Percentiles rank a stretch among this genome's conserved stretches.
Conservation (phyloP, 2,329 filamentous ascomycete species). For the Daldinia eschscholtzii region DNA sequence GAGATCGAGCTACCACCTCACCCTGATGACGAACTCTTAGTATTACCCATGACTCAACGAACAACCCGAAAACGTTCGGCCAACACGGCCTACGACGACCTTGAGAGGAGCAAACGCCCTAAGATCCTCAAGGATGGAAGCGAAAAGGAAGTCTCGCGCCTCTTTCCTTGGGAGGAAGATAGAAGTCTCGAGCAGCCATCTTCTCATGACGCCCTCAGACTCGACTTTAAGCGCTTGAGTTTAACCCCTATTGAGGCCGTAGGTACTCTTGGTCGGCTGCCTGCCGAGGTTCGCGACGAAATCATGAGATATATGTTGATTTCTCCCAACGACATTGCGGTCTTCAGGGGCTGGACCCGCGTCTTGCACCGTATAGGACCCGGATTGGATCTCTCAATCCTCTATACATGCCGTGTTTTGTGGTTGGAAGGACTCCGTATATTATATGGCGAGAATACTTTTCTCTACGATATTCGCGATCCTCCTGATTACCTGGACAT, state of each 20-base stretch:
- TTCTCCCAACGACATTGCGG: conserved; percentile 49
- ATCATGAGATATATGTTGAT: conserved; percentile 53
- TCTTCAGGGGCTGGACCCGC: conserved; percentile 53
- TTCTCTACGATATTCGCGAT: conserved; percentile 62
- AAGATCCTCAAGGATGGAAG: not conserved
- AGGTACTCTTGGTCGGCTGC: conserved; percentile 40
- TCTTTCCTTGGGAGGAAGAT: conserved; percentile 30
- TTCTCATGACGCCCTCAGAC: conserved; percentile 9
- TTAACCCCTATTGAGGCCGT: conserved; percentile 18
- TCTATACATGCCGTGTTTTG: conserved; percentile 54
- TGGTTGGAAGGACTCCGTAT: conserved; percentile 56
- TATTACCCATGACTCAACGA: conserved; percentile 15
- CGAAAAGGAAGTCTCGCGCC: conserved; percentile 7
- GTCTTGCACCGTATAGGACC: conserved; percentile 47
- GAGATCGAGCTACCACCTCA: conserved; percentile 31
- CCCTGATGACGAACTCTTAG: conserved; percentile 15
- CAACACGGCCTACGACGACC: conserved; percentile 39
- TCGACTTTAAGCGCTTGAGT: not conserved
- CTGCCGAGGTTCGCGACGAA: conserved; percentile 52
- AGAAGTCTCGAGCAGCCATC: conserved; percentile 33
- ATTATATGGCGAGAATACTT: conserved; percentile 63
- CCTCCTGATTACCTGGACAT: conserved; percentile 25
- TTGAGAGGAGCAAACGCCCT: conserved; percentile 23
- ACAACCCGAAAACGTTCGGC: conserved; percentile 23
- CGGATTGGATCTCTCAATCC: conserved; percentile 54